A percentile compares a stretch with the other conserved stretches of the same genome.
phyloP scores from a whole-genome alignment of 2,329 filamentous ascomycete species.

The Zymoseptoria tritici region DNA sequence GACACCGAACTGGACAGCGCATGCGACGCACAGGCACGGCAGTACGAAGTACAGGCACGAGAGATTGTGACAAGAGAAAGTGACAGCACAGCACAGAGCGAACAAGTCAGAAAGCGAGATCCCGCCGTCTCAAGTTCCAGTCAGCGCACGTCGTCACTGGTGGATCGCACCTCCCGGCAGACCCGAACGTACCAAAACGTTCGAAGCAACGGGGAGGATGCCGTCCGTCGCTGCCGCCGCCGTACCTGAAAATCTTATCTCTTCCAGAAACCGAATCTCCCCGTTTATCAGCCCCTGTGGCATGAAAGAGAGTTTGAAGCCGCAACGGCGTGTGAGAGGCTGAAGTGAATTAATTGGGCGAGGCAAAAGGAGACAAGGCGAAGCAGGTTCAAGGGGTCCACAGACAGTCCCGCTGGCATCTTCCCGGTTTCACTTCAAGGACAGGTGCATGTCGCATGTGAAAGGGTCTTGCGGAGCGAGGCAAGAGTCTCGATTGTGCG shows the following conservation, averaged over 20 bases:
- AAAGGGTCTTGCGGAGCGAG: neutral
- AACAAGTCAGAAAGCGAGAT: neutral
- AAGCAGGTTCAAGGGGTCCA: neutral
- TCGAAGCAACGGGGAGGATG: neutral
- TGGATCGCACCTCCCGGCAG: neutral
- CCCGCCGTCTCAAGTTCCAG: neutral
- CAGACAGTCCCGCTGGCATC: neutral
- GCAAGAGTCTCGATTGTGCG: neutral
- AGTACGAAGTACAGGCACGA: neutral
- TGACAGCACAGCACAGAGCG: neutral
- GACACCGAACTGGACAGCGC: neutral
- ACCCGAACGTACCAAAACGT: neutral
- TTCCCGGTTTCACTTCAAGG: neutral
- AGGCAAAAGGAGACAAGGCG: neutral
- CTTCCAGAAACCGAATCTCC: neutral
- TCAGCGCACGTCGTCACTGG: neutral
- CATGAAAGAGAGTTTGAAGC: neutral
- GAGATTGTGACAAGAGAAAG: neutral
- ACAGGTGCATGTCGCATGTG: neutral
- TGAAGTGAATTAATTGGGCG: neutral
- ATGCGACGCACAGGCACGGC: neutral
- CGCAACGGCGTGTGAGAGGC: neutral
- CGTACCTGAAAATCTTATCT: neutral
- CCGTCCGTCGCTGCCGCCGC: neutral
- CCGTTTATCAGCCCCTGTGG: neutral